phyloP scores from a whole-genome alignment of 306 rosid species.

The Cicer cuneatum region DNA sequence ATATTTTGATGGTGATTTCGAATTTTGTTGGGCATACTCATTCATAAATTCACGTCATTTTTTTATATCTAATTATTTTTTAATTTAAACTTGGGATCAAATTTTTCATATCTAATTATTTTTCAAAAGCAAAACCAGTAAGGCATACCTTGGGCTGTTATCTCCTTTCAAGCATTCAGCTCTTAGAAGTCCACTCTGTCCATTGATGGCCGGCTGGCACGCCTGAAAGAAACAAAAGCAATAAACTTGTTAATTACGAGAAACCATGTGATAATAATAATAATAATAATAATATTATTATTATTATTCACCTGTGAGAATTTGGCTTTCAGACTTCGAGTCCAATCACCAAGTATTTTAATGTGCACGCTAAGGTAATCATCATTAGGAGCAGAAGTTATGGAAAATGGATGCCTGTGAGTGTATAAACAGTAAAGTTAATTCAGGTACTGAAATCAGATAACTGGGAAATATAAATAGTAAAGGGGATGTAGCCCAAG shows the following conservation, averaged over 20 bases:
- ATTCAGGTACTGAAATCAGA: not conserved
- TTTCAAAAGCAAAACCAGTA: not conserved
- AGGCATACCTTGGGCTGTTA: conserved; percentile 42
- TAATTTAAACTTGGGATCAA: too few species aligned
- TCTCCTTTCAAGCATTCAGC: conserved; percentile 62
- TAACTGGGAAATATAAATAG: not conserved
- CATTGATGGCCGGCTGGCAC: conserved; percentile 59
- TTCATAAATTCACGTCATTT: too few species aligned
- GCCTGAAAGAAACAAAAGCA: conserved; percentile 53
- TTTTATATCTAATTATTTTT: too few species aligned
- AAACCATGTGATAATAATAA: not conserved
- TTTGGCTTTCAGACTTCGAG: conserved; percentile 49
- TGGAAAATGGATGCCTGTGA: conserved; percentile 79
- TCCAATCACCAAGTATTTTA: conserved; percentile 69
- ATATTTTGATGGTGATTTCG: too few species aligned
- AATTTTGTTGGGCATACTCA: too few species aligned
- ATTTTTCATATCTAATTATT: too few species aligned
- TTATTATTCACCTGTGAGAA: conserved; percentile 60
- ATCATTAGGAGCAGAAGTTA: conserved; percentile 75
- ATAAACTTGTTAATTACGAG: conserved; percentile 21
- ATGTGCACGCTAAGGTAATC: conserved; percentile 72
- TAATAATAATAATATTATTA: not conserved
- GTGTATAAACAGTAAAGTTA: conserved; percentile 35
- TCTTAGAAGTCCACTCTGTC: conserved; percentile 60
- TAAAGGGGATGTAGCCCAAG: not conserved